Percentiles rank a stretch among this genome's conserved stretches.
Conservation (phyloP, 108 stramenopile genomes). For the Fistulifera pelliculosa region DNA sequence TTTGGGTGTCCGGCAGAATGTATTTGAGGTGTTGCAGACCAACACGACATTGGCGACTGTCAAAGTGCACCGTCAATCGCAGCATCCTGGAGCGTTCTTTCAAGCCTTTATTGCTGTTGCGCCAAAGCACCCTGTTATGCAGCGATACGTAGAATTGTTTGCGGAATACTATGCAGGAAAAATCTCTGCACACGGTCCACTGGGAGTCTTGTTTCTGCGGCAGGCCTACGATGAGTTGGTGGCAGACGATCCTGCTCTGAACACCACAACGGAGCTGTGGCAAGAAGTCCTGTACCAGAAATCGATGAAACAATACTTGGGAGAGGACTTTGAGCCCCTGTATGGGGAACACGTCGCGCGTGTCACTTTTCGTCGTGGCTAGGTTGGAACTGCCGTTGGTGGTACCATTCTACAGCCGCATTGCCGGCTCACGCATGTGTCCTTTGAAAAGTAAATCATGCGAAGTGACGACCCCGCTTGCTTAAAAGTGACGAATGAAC, state of each 20-base stretch:
- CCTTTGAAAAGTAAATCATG: background rate
- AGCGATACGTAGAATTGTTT: slow-evolving; percentile 63
- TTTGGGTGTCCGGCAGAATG: slow-evolving; percentile 45
- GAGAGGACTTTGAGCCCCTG: slow-evolving; percentile 8
- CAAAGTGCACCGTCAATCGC: slow-evolving; percentile 53
- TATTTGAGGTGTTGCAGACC: slow-evolving; percentile 35
- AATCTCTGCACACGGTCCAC: slow-evolving; percentile 24
- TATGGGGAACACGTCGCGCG: slow-evolving; percentile 57
- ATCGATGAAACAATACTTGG: slow-evolving; percentile 16
- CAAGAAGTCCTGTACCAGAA: slow-evolving; percentile 52
- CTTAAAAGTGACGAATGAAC: no score
- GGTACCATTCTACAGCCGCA: slow-evolving; percentile 63
- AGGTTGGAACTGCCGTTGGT: background rate
- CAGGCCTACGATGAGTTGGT: slow-evolving; percentile 59
- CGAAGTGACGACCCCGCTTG: no score
- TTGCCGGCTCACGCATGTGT: slow-evolving; percentile 74
- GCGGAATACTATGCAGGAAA: slow-evolving; percentile 44
- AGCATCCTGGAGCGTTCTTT: slow-evolving; percentile 58
- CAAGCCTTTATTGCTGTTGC: slow-evolving; percentile 71
- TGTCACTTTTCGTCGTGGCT: slow-evolving; percentile 66
- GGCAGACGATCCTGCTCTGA: background rate
- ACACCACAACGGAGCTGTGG: slow-evolving; percentile 34
- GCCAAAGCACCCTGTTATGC: slow-evolving; percentile 34
- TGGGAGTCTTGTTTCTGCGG: slow-evolving; percentile 62
- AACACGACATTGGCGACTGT: slow-evolving; percentile 59